Evolutionary conservation across 768 basidiomycete species (phyloP), one percentile per base, ranked within the genome.

Genomic region (Leccinum variicolor): DNA sequence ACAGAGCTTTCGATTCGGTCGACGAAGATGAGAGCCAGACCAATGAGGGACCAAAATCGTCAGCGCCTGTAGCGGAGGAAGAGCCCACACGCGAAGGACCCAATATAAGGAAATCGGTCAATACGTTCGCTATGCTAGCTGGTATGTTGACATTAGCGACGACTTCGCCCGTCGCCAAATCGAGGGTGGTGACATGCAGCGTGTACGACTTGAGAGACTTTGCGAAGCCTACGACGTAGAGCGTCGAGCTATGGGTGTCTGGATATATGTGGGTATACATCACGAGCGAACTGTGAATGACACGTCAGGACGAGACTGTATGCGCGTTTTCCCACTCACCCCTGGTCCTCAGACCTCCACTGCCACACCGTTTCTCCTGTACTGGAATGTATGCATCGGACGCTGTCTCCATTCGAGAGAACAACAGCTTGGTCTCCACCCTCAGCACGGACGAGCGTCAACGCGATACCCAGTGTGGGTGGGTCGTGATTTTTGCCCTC

Each of bases 311-410:
- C 33, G 19, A 10, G 17, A 14, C 13, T 29, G 23, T 17, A 52
- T 31, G 39, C 4, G 19, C 3, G 2, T 1, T 9, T 23, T 46
- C 14, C 6, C 23, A 74, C 84, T 62, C 65, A 92, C 90, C 78
- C 80, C 50, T 85, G 80, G 66, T 90, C 88, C 14, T 77, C 76
- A 23, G 85, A 79, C n/a, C 77, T 78, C 88, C 91, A 94, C 2
- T 73, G 76, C 94, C 93, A 96, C 25, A 74, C 68, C 1, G 75
- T 71, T 9, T 81, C 75, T 1, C 91, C 91, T 1, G 78, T 80
- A 3, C 58, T 66, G 1, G 75, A 66, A 56, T 82, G 71, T 14
- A 94, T 60, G 28, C 76, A 76, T 9, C 74, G 79, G 8, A 94
- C 76, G 0, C 77, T 77, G 64, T 83, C 76, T 4, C 84, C 89